These are phyloP conservation scores for Juglanconis oblonga DNA, from an alignment of 2,329 filamentous ascomycete genomes.

Conservation along the genomic window DNA sequence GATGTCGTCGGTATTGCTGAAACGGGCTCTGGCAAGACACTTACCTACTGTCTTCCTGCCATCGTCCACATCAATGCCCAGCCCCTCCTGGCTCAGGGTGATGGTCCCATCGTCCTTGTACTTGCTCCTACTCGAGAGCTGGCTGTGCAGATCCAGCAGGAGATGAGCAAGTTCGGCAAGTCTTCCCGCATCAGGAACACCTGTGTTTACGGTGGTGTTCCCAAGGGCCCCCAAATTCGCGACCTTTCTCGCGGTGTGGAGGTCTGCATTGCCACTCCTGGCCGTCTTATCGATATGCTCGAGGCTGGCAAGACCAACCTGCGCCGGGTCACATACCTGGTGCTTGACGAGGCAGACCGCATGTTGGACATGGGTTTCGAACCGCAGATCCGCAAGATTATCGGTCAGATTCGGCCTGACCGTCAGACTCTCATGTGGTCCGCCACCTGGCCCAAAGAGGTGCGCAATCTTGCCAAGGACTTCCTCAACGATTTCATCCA, in stretches of 20 bases:
- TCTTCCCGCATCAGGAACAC: conserved; percentile 98
- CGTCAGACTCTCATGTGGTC: conserved; percentile 99
- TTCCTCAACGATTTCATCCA: conserved; percentile 96
- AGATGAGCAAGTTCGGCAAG: conserved; percentile 98
- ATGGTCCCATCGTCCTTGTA: conserved; percentile 94
- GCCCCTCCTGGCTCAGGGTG: conserved; percentile 88
- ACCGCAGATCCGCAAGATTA: conserved; percentile 98
- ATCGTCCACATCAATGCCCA: conserved; percentile 99
- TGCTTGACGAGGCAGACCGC: conserved; percentile 97
- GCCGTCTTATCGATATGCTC: conserved; percentile 97
- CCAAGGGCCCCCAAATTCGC: conserved; percentile 94
- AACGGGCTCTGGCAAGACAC: conserved; percentile 97
- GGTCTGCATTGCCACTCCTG: conserved; percentile 97
- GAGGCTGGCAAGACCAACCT: conserved; percentile 98
- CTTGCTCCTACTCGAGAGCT: conserved; percentile 96
- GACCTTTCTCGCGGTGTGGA: conserved; percentile 94
- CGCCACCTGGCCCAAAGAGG: conserved; percentile 98
- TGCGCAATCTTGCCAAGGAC: conserved; percentile 84
- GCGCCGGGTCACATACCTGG: conserved; percentile 94
- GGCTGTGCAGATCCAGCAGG: conserved; percentile 96
- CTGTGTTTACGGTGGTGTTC: conserved; percentile 98
- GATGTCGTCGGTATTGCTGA: conserved; percentile 99
- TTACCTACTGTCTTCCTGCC: conserved; percentile 95
- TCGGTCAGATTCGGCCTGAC: conserved; percentile 94
- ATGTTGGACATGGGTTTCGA: conserved; percentile 99